Base-by-base conservation (phyloP, 176 grass and related monocot genomes). In the Urochloa ruziziensis region DNA sequence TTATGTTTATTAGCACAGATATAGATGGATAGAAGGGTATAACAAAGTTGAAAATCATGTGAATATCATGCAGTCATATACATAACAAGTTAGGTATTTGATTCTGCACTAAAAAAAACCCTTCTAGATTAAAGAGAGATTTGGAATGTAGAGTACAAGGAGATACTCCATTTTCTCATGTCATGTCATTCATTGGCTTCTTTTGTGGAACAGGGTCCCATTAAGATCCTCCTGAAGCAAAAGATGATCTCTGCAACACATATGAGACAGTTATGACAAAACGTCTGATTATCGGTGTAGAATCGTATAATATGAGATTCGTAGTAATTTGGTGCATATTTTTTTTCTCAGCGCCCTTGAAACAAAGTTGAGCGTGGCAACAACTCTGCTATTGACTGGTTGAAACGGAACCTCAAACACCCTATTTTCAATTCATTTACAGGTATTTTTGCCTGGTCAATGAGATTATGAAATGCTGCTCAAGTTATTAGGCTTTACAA, bases 141-240 rank as follows among this genome's bases (percentile, higher is more conserved):
- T 54, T 70, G 70, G 49, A 42, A 52, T 34, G 42, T 29, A 70
- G 23, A 40, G 18, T 36, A 15, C 61, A 46, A 23, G 36, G 19
- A 39, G 62, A 77, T 59, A 33, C 44, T 23, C 36, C 75, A 80
- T 86, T 82, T 56, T 42, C 86, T 19, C 70, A 29, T 86, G 56
- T 36, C 24, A 3, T 57, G 42, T 46, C 35, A 77, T 46, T 7
- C 33, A 10, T 70, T 56, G 27, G 43, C 56, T 64, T 78, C 35
- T 84, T 77, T 78, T 69, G 34, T 30, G 63, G 83, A 71, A 62
- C 76, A 66, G 64, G 81, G 43, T n/a, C 70, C 77, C 82, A 77
- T 28, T 62, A 85, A 69, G 62, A 85, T 77, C 78, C 70, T 44
- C 75, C 48, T 77, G 53, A 48, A 7, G 14, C 29, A 86, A 21